Conservation (phyloP, 2,329 filamentous ascomycete genomes). For the Colletotrichum aenigma region DNA sequence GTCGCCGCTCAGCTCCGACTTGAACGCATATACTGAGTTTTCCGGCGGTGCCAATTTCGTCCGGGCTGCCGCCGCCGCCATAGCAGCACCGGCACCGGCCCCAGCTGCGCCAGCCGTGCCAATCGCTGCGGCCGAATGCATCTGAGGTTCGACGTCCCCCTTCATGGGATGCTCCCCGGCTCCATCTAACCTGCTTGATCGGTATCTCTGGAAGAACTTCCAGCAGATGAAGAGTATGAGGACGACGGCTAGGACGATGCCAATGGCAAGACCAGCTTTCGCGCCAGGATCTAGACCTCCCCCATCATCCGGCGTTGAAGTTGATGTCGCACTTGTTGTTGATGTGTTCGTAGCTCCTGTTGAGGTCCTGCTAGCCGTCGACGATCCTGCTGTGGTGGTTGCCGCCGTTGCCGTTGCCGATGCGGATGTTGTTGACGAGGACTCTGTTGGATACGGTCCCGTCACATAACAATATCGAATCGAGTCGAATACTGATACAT, state of each 20-base stretch:
- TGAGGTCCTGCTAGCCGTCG: neutral
- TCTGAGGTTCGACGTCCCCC: neutral
- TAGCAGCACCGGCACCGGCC: neutral
- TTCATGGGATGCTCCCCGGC: neutral
- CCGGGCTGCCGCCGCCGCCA: neutral
- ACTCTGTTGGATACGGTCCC: neutral
- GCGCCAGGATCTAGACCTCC: neutral
- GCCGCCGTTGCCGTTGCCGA: neutral
- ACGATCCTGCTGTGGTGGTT: neutral
- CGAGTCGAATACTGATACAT: neutral
- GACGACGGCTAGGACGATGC: neutral
- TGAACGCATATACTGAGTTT: neutral
- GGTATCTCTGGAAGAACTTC: neutral
- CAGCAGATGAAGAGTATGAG: slow-evolving; percentile 2
- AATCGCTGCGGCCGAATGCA: neutral
- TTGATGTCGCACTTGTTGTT: neutral
- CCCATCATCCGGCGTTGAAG: neutral
- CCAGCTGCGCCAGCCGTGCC: neutral
- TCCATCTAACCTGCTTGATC: neutral
- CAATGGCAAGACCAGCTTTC: slow-evolving; percentile 14
- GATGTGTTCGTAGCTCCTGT: neutral
- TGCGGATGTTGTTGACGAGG: neutral
- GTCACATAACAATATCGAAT: slow-evolving; percentile 17
- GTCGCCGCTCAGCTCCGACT: slow-evolving; percentile 11
- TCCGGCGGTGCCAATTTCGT: neutral